Evolutionary conservation across 352 stramenopile species (phyloP), one percentile per base, ranked within the genome.

Genomic region (Phytopythium boreale): DNA sequence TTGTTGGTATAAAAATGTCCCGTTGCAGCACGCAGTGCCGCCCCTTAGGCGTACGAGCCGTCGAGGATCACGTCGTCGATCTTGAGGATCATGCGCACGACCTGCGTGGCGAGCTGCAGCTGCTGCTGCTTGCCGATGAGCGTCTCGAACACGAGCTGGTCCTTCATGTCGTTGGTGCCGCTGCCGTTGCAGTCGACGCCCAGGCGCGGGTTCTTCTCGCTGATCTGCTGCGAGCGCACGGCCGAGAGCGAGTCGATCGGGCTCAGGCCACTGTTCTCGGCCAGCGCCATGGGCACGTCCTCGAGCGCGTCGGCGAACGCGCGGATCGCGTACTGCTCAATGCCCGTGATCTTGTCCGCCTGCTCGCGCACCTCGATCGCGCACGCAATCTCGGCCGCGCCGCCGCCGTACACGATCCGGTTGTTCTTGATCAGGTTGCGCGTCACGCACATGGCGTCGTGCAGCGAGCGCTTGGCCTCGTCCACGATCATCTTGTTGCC

Each of bases 81-180:
- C 90, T 99, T 99, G 62, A 99, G 89, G 74, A 99, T 99, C 97
- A 99, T 99, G 76, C 98, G 98, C 71, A 99, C 97, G 49, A 99
- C 96, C 82, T 99, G 97, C 50, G 97, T 99, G 39, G 98, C 98
- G 37, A 99, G 79, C 77, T 99, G 94, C 50, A 99, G 80, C 85
- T 99, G 98, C 79, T 99, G 97, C 83, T 99, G 97, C 87, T 99
- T 99, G 71, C 97, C 97, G 79, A 99, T 99, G 20, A 99, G 83
- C 52, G 98, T 99, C 80, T 99, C 98, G 77, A 99, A 99, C 43
- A 99, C 98, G 62, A 97, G 88, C 67, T 99, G 91, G 71, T 98
- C 86, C 76, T 98, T 98, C 97, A 99, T 99, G 81, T 99, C 95
- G 69, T 88, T 91, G 70, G 75, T 97, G 75, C 84, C 94, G 26